Evolutionary conservation across 345 rosid species (phyloP).

Genomic region (Gossypium longicalyx): DNA sequence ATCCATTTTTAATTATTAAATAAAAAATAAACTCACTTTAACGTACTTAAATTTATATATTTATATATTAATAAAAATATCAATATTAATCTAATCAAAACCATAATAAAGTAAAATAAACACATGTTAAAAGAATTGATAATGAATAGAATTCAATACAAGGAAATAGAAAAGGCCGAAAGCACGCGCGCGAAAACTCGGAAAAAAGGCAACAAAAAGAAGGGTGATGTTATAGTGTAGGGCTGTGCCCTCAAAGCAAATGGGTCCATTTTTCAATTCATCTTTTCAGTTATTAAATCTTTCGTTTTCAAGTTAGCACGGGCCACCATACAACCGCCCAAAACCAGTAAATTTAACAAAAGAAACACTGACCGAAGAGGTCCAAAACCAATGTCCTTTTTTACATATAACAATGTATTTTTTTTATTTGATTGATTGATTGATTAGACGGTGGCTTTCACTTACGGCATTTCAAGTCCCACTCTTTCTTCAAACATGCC

Average conservation of each 20-base stretch:
- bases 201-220: background rate
- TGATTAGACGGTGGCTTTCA: constrained; percentile 11
- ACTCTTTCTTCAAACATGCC: constrained; percentile 17
- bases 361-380: constrained; percentile 7
- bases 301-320: constrained; percentile 4
- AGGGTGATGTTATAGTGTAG: background rate
- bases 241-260: background rate
- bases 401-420: no score
- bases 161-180: background rate
- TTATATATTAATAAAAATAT: no score
- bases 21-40: rapidly evolving
- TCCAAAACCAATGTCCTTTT: constrained; percentile 21
- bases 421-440: constrained; percentile 2
- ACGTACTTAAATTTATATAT: no score
- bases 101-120: no score
- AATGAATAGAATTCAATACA: no score
- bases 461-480: background rate
- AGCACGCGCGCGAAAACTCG: constrained; percentile 19
- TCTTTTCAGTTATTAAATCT: background rate
- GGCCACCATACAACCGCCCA: constrained; percentile 41
- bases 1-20: rapidly evolving
- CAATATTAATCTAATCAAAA: no score
- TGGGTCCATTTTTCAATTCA: background rate
- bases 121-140: no score
- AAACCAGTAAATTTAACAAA: background rate